These are phyloP conservation scores for Megacollybia marginata DNA, from an alignment of 768 basidiomycete genomes.

Conservation along the genomic window DNA sequence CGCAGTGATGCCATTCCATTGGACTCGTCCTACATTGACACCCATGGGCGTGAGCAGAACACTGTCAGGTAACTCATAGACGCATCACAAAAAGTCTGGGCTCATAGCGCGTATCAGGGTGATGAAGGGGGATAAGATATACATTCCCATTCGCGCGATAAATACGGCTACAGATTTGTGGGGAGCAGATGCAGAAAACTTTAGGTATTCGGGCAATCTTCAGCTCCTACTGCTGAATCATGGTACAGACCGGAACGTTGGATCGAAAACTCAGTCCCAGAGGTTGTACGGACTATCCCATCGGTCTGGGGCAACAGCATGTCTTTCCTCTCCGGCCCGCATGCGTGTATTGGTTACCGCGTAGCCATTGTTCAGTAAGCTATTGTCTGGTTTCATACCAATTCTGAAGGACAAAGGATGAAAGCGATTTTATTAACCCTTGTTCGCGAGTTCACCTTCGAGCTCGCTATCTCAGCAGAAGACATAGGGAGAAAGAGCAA, in stretches of 20 bases:
- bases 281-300: no score
- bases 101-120: constrained; percentile 7
- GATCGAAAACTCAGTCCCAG: no score
- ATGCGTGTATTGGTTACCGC: no score
- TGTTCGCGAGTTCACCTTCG: constrained; percentile 14
- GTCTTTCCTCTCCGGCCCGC: no score
- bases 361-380: no score
- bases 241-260: no score
- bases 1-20: constrained; percentile 19
- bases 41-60: constrained; percentile 8
- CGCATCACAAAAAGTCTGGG: neutral
- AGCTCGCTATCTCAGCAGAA: constrained; percentile 11
- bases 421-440: constrained; percentile 17
- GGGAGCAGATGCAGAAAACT: no score
- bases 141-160: no score
- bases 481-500: constrained; percentile 8
- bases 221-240: no score
- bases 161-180: no score
- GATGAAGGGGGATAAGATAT: constrained; percentile 18
- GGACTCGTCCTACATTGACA: constrained; percentile 12
- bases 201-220: no score
- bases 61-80: constrained; percentile 11
- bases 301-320: no score
- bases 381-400: constrained; percentile 9
- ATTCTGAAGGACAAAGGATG: constrained; percentile 16